Percentiles rank a stretch among this genome's conserved stretches.
Evolutionary conservation across 148 eudicot species (phyloP).

Genomic region (Rhododendron mucronatum): DNA sequence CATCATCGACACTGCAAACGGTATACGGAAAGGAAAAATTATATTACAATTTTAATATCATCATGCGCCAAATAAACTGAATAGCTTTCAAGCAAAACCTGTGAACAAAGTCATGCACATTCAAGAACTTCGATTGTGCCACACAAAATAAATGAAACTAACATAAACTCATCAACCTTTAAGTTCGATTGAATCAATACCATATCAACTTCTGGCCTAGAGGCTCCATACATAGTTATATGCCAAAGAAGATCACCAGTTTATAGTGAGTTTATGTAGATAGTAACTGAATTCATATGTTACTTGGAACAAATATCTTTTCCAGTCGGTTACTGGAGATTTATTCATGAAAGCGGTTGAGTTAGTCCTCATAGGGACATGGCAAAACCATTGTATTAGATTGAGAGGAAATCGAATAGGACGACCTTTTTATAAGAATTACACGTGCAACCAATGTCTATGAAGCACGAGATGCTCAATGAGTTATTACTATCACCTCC

Average conservation of each 20-base stretch:
- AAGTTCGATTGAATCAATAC: background rate
- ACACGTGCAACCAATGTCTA: background rate
- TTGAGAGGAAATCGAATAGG: background rate
- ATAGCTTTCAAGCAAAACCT: conserved; percentile 3
- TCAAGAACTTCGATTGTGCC: background rate
- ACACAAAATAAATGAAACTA: background rate
- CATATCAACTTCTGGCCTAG: background rate
- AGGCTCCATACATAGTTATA: background rate
- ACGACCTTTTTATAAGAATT: background rate
- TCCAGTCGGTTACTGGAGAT: background rate
- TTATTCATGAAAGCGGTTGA: background rate
- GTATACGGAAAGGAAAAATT: background rate
- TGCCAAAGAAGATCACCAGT: background rate
- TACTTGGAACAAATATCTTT: background rate
- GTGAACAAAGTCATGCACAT: background rate
- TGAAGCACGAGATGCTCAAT: background rate
- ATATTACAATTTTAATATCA: background rate
- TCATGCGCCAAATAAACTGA: background rate
- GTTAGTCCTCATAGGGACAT: background rate
- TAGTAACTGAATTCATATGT: background rate
- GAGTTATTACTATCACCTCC: background rate
- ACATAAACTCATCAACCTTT: background rate
- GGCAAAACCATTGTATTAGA: background rate
- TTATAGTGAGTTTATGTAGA: too few species aligned
- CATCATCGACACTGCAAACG: conserved; percentile 38